Evolutionary conservation across 2,329 filamentous ascomycete species (phyloP), one percentile per base, ranked within the genome.

Genomic region (Ilyonectria sp.): DNA sequence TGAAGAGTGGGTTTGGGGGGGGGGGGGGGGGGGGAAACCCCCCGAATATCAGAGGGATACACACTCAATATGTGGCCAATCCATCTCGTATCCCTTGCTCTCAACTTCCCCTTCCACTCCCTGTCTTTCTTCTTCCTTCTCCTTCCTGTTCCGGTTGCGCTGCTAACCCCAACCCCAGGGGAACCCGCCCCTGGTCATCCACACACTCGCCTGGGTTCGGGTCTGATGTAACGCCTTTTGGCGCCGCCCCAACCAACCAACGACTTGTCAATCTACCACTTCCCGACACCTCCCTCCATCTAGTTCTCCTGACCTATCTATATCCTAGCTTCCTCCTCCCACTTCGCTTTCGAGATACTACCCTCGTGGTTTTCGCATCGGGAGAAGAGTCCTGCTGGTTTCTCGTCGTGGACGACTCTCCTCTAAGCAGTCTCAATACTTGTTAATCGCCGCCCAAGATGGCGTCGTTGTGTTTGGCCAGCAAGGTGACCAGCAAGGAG

Each of bases 381-480:
- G 49, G 49, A 52, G 49, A 52, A 52, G 26, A 52, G 49, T 33
- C 26, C 49, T 52, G 50, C 37, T 62, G 40, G 60, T 55, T 52
- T 15, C 40, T 54, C 13, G 40, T 37, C 31, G 23, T 52, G 26
- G 26, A 52, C 26, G 26, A 52, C 49, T 52, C 49, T 52, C 49
- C 23, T 52, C 49, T 11, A 33, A 33, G 49, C 49, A 33, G 49
- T 52, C 26, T 52, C 49, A 52, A 52, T 94, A 97, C 84, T 91
- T 75, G 92, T 93, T 77, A 94, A 97, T 82, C 94, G 96, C 87
- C 90, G 94, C 76, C 96, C 35, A 11, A 37, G 35, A 81, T 80
- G 75, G 79, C 84, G 69, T 79, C 83, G 60, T 81, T 83, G 31
- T 77, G 82, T 63, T 74, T 81, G 66, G 79, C 80, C 70, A 78